Conservation (phyloP, 306 rosid species). For the cucumber (Cucumis sativus) region DNA sequence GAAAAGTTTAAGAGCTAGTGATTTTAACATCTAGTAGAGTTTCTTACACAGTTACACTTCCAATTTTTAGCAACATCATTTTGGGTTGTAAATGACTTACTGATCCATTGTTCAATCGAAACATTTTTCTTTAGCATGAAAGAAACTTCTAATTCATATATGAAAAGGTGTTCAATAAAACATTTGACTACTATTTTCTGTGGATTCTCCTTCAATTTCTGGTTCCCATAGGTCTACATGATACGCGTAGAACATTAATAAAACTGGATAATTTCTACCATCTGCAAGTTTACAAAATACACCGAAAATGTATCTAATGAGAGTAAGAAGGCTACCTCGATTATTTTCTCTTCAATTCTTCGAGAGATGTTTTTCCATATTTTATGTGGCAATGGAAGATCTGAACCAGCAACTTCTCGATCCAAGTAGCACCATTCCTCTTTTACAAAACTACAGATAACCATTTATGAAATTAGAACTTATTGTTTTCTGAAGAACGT, state of each 20-base stretch:
- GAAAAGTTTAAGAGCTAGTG: not conserved
- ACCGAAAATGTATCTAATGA: not conserved
- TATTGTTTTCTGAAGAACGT: not conserved
- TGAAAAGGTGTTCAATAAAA: not conserved
- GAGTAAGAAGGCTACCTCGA: slow-evolving; percentile 26
- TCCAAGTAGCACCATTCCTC: slow-evolving; percentile 64
- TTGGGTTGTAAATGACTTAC: not conserved
- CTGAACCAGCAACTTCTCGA: slow-evolving; percentile 25
- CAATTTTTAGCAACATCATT: not conserved
- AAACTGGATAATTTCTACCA: not conserved
- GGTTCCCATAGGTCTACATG: not conserved
- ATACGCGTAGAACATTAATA: not conserved
- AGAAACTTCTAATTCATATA: too few relatives aligned
- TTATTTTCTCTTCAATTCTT: slow-evolving; percentile 41
- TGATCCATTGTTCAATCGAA: not conserved
- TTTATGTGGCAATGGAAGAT: slow-evolving; percentile 48
- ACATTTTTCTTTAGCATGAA: too few relatives aligned
- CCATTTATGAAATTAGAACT: slow-evolving; percentile 6
- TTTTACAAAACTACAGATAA: slow-evolving; percentile 48
- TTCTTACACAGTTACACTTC: not conserved
- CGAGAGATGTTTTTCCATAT: slow-evolving; percentile 68
- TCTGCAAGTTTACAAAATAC: not conserved
- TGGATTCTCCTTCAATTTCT: not conserved
- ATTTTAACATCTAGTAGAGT: not conserved
- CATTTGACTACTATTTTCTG: not conserved